Base-by-base conservation (phyloP, 352 stramenopile species). In the Globisporangium irregulare region DNA sequence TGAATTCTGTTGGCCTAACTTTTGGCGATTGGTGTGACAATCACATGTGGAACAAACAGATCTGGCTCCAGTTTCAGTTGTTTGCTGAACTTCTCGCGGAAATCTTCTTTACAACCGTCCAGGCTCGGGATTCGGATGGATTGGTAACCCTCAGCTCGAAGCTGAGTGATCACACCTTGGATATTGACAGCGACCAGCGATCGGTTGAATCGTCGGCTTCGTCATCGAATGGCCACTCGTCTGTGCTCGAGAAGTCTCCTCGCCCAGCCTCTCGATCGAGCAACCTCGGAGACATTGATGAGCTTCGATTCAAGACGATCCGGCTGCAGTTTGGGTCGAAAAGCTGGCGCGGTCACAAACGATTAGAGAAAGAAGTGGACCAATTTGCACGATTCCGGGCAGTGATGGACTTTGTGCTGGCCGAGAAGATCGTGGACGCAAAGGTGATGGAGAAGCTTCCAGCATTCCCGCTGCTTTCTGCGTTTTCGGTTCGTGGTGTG, bases 21-120 rank as follows among this genome's bases (percentile, higher is more conserved):
- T 51, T 20, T 51, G 22, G 22, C 18, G 41, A 56, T n/a, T 61
- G 12, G 24, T 59, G 22, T 59, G n/a, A 20, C 29, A 46, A 24
- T 51, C 6, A 24, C 18, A 20, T n/a, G 20, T 48, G 55, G 55
- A 14, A 57, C 27, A 59, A 7, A 18, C 64, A 93, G 85, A 91
- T 91, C 48, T 93, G 82, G 83, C 58, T 92, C 4, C 86, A 93
- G 61, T 93, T 93, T 55, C 79, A 92, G 58, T 48, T 89, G 24
- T 93, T 92, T 43, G 75, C 79, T 0, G 86, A 93, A 41, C 68
- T 88, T 29, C 53, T 92, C 14, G 84, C 83, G 0, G 86, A 91
- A 36, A 81, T 93, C 41, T 87, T 85, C 64, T 88, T 91, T 24
- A 73, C 73, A 8, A 80, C 71, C 0, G 71, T 83, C 2, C 82